Evolutionary conservation across 495 filamentous ascomycete genomes (phyloP), one percentile per base, ranked within the genome.

Genomic region (Podospora tetraspora): DNA sequence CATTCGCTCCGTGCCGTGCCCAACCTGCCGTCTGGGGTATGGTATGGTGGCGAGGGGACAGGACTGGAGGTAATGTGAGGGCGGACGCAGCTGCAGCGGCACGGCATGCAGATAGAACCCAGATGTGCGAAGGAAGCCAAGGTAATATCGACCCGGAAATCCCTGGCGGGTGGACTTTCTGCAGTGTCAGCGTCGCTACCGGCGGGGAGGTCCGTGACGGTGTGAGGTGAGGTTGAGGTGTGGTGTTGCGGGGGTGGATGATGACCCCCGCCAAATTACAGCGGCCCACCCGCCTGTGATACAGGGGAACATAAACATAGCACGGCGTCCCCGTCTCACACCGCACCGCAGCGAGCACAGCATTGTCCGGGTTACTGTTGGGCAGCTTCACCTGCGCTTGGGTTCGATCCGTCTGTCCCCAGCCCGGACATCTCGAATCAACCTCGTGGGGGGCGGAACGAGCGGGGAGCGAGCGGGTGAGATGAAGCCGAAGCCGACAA

Each of bases 201-300:
- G 32, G 27, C 61, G 61, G 61, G 25, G 61, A 37, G 61, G 61
- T 62, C 61, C 61, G 60, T 30, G 22, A 8, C 11, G 59, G 11
- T 7, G 16, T 16, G 16, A 61, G 21, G 19, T 32, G 12, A 24
- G 19, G n/a, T 11, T 62, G n/a, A 30, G 13, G 32, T 3, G 3
- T 37, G 32, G 11, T 10, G 24, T 30, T 27, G 25, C 25, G 27
- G 59, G 22, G 19, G 27, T 43, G 25, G 25, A 3, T 25, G 25
- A 25, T 25, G 19, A n/a, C n/a, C 13, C 29, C 29, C 11, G 43
- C 43, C 19, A n/a, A 52, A 7, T 8, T n/a, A 52, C 5, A n/a
- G 43, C 7, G 19, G 43, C 0, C 16, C 19, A 52, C 5, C 37
- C 43, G 43, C 43, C 43, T 52, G 43, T 52, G 19, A 0, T 6